Base-by-base conservation (phyloP, 2,329 filamentous ascomycete species). In the Fusarium miscanthi region DNA sequence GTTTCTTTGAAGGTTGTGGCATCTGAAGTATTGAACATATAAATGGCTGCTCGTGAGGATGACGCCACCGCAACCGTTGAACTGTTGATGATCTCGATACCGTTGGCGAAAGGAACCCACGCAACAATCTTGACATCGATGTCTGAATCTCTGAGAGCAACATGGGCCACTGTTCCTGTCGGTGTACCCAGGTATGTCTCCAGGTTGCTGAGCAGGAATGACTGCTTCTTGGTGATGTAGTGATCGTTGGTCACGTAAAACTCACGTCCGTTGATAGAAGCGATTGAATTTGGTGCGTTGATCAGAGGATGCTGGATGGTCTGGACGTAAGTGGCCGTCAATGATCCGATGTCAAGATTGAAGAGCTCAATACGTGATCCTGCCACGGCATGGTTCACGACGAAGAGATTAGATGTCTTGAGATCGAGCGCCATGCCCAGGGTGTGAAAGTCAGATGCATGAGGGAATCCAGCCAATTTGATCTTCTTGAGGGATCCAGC, bases 161-260 rank as follows among this genome's bases (percentile, higher is more conserved):
- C 79, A 54, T 85, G 79, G 1, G 85, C 80, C 8, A 85, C 74
- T 2, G 76, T 80, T 2, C 80, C 82, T 3, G 78, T 64, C 0
- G 83, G 79, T 2, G 79, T 60, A 2, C 74, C 75, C 2, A 82
- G 64, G 14, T 81, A 81, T 0, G 80, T 83, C 72, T 85, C 84
- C 0, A 82, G 3, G 2, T 63, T 59, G 13, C 78, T 72, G 0
- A 84, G 70, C 2, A 80, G 6, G 2, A 61, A 73, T 6, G 69
- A 63, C 12, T 79, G 58, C 5, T 66, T 68, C 16, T 73, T 64
- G 3, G 78, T 72, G 62, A 85, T 81, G 68, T 77, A 59, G 66
- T 85, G 82, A 63, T 82, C 80, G 49, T 85, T 85, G 6, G 83
- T 84, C 25, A 85, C 79, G 57, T 81, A 82, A 25, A 85, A 73